Evolutionary conservation across 2,329 filamentous ascomycete species (phyloP).

Genomic region (Arthrobotrys megalospora): DNA sequence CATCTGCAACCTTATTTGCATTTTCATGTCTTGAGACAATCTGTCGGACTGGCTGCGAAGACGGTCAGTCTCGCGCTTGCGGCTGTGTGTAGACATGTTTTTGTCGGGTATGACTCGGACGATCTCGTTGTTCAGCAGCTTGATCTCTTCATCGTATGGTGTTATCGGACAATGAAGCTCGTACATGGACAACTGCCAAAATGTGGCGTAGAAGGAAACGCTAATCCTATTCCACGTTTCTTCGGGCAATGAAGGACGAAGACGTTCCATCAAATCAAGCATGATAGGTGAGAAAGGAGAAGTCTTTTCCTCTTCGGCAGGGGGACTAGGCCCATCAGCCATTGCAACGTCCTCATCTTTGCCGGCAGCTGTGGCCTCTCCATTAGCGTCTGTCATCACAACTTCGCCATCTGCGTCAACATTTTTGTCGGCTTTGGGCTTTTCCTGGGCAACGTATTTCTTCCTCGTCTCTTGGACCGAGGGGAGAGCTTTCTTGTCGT

Average conservation of each 20-base stretch:
- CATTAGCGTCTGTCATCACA: conserved; percentile 53
- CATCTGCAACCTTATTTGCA: conserved; percentile 77
- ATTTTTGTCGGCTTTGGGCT: conserved; percentile 44
- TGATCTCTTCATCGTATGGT: conserved; percentile 83
- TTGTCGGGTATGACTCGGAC: conserved; percentile 79
- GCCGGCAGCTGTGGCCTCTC: conserved; percentile 62
- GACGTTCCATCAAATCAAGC: conserved; percentile 79
- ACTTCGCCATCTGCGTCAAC: conserved; percentile 56
- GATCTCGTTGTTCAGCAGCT: conserved; percentile 77
- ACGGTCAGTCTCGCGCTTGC: conserved; percentile 77
- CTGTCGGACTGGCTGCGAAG: conserved; percentile 78
- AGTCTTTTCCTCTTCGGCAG: conserved; percentile 66
- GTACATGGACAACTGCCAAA: conserved; percentile 89
- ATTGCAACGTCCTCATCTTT: conserved; percentile 68
- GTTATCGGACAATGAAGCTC: conserved; percentile 83
- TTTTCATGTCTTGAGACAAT: conserved; percentile 80
- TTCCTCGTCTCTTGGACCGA: conserved; percentile 64
- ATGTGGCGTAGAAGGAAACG: conserved; percentile 86
- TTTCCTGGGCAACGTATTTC: conserved; percentile 33
- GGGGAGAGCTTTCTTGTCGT: conserved; percentile 60
- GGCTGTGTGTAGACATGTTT: conserved; percentile 68
- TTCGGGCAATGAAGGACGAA: conserved; percentile 75
- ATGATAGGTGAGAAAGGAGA: conserved; percentile 78
- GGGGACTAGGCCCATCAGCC: conserved; percentile 66
- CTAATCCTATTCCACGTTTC: conserved; percentile 80